A percentile compares a stretch with the other conserved stretches of the same genome.
These are phyloP conservation scores for Tephrocybe sp. DNA, from an alignment of 768 basidiomycete species.

Conservation along the genomic window DNA sequence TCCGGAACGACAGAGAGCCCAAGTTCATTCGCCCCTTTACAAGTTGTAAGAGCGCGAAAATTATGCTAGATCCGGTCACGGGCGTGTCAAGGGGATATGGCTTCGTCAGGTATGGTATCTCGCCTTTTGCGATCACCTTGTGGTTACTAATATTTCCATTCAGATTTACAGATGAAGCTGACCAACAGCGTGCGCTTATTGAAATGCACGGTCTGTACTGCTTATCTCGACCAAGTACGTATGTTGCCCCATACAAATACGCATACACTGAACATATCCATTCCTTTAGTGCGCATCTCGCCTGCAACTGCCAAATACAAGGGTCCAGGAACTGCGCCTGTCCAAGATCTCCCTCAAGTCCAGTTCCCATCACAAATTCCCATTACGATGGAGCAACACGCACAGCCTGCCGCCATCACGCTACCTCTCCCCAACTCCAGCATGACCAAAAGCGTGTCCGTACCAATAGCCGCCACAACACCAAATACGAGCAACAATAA, in stretches of 20 bases:
- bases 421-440: constrained; percentile 43
- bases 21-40: constrained; percentile 86
- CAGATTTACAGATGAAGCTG: constrained; percentile 84
- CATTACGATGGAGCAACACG: constrained; percentile 28
- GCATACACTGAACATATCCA: constrained; percentile 30
- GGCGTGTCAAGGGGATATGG: constrained; percentile 90
- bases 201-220: constrained; percentile 93
- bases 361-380: constrained; percentile 37
- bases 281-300: constrained; percentile 75
- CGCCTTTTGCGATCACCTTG: constrained; percentile 6
- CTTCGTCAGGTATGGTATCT: constrained; percentile 74
- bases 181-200: constrained; percentile 85
- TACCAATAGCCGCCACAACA: constrained; percentile 56
- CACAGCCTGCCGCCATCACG: constrained; percentile 43
- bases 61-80: constrained; percentile 88
- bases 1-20: constrained; percentile 82
- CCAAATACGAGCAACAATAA: constrained; percentile 34
- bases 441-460: constrained; percentile 65
- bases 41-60: constrained; percentile 94
- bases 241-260: constrained; percentile 8
- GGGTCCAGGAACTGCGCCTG: constrained; percentile 41
- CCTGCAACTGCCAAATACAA: constrained; percentile 89
- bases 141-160: constrained; percentile 14
- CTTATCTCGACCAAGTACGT: constrained; percentile 82
- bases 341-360: constrained; percentile 45